Base-by-base conservation (phyloP, 805 yeast species). In the Starmerella scarabaei region DNA sequence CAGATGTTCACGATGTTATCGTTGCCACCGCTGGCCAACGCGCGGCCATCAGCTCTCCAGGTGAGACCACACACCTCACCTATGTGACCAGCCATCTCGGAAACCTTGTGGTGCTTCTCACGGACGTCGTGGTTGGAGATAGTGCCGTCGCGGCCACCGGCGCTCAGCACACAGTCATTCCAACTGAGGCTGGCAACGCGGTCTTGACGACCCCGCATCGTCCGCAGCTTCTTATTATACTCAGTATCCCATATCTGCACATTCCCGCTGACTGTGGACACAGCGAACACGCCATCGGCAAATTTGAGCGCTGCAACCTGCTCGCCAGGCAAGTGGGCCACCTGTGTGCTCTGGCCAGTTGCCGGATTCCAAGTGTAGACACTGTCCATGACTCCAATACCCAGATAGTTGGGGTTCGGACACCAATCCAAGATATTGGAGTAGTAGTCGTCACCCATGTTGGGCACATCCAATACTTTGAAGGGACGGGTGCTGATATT, bases 231-330 rank as follows among this genome's bases (percentile, higher is more conserved):
- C n/a, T 77, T 59, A 50, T 68, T 71, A 5, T 80, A 71, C 51
- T 80, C 94, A 21, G 81, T 77, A 60, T 91, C 97, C 95, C 96
- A 91, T 42, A 91, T 79, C 61, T 88, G 95, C 17, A 85, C 67
- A 12, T 73, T 64, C 1, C 98, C 97, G 52, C 82, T 81, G 36
- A 76, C 79, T 48, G 73, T 71, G 7, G 95, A 96, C 15, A 91
- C 72, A 0, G 93, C 77, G 16, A 91, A 65, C 54, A 84, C 84
- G 2, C 94, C 91, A 58, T 86, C 96, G 4, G 94, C 80, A 97
- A 97, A 91, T 48, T 75, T 70, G 4, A 91, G 68, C 15, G 94
- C 78, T 1, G 86, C 66, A 5, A 82, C 77, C 33, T 66, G 52
- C 7, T 67, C 61, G 38, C 71, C 72, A 8, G 29, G 14, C 7